Evolutionary conservation across 345 rosid species (phyloP).

Genomic region (Murraya paniculata): DNA sequence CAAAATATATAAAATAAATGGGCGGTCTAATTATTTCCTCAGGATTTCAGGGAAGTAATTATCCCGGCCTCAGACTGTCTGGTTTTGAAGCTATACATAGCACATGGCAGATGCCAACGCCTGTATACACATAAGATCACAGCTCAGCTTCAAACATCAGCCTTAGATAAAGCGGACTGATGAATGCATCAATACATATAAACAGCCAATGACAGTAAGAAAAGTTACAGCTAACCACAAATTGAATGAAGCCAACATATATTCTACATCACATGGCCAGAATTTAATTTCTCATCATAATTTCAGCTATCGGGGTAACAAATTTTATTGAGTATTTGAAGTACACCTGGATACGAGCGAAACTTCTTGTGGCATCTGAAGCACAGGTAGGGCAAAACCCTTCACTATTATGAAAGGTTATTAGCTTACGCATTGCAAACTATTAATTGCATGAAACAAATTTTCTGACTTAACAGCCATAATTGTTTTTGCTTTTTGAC

Average conservation of each 20-base stretch:
- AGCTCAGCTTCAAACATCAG: background rate
- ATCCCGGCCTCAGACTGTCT: too few species aligned
- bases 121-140: background rate
- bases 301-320: background rate
- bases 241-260: background rate
- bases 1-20: background rate
- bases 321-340: background rate
- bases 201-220: background rate
- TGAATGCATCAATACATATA: background rate
- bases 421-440: background rate
- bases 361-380: background rate
- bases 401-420: background rate
- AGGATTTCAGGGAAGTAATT: background rate
- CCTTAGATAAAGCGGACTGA: background rate
- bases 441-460: background rate
- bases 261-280: background rate
- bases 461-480: background rate
- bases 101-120: too few species aligned
- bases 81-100: too few species aligned
- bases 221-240: background rate
- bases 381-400: background rate
- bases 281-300: background rate
- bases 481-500: background rate
- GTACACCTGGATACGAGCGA: background rate
- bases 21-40: background rate